phyloP scores from a whole-genome alignment of 2,329 filamentous ascomycete genomes.

The Epichloe typhina region DNA sequence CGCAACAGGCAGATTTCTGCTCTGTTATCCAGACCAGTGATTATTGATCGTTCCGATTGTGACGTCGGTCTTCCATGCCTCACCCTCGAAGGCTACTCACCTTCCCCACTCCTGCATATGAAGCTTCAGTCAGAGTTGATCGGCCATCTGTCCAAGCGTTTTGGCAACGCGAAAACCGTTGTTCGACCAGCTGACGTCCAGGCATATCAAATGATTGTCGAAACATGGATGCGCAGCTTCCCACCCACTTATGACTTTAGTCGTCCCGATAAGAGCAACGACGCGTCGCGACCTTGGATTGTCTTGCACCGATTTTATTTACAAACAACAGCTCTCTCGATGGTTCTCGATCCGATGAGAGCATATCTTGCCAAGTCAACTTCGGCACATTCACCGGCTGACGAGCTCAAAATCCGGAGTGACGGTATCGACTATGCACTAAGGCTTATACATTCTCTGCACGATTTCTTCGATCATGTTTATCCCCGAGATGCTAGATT shows the following conservation, averaged over 20 bases:
- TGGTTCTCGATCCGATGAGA: conserved; percentile 32
- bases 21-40: conserved; percentile 19
- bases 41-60: conserved; percentile 22
- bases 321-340: conserved; percentile 30
- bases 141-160: conserved; percentile 16
- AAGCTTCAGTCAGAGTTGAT: conserved; percentile 23
- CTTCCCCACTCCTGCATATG: conserved; percentile 22
- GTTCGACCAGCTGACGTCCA: conserved; percentile 16
- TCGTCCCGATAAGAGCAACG: conserved; percentile 27
- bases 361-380: conserved; percentile 28
- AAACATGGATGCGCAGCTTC: conserved; percentile 29
- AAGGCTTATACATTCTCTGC: conserved; percentile 26
- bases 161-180: conserved; percentile 18
- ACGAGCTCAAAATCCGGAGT: conserved; percentile 24
- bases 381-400: conserved; percentile 13
- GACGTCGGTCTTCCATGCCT: conserved; percentile 20
- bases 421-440: conserved; percentile 31
- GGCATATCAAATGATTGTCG: conserved; percentile 21
- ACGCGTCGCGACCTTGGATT: conserved; percentile 28
- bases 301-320: conserved; percentile 32
- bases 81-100: conserved; percentile 17
- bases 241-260: conserved; percentile 26
- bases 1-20: conserved; percentile 20
- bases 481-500: conserved; percentile 34
- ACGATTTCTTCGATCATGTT: conserved; percentile 28